Conservation (phyloP, 352 stramenopile species). For the Globisporangium radiosum region DNA sequence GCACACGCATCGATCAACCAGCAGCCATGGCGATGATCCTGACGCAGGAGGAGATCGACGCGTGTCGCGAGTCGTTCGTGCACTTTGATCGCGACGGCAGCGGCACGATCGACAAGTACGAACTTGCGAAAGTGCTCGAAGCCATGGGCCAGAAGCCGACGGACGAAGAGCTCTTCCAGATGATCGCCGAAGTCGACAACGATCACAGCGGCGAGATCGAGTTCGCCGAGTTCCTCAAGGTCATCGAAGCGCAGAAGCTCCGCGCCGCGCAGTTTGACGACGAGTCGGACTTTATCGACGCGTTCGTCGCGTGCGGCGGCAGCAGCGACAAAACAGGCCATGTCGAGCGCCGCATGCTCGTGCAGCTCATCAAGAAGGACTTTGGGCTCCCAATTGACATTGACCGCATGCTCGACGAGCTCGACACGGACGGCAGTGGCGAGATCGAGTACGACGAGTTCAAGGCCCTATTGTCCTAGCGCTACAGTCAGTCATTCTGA, state of each 20-base stretch:
- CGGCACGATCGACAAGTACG: slow-evolving; percentile 94
- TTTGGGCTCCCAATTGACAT: slow-evolving; percentile 96
- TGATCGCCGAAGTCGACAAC: slow-evolving; percentile 93
- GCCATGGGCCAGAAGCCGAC: slow-evolving; percentile 96
- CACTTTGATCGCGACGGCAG: slow-evolving; percentile 96
- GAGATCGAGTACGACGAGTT: slow-evolving; percentile 97
- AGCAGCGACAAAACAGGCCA: slow-evolving; percentile 88
- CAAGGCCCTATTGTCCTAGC: slow-evolving; percentile 84
- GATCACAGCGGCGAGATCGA: slow-evolving; percentile 95
- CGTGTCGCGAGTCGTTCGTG: slow-evolving; percentile 94
- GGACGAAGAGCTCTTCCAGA: slow-evolving; percentile 97
- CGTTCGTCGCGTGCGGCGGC: slow-evolving; percentile 94
- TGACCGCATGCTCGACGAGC: slow-evolving; percentile 93
- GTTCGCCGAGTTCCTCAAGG: slow-evolving; percentile 96
- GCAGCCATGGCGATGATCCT: slow-evolving; percentile 70
- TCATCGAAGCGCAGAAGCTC: slow-evolving; percentile 97
- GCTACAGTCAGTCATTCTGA: no score
- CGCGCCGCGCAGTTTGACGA: slow-evolving; percentile 92
- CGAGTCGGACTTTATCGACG: slow-evolving; percentile 96
- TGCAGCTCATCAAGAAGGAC: slow-evolving; percentile 95
- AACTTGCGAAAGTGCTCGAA: slow-evolving; percentile 93
- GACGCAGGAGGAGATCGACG: slow-evolving; percentile 95
- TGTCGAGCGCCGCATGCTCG: slow-evolving; percentile 83
- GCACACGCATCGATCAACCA: neutral
- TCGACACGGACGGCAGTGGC: slow-evolving; percentile 91